Evolutionary conservation across 1,139 yeast genomes (phyloP), one percentile per base, ranked within the genome.

Genomic region (Tardiomyces digboiensis): DNA sequence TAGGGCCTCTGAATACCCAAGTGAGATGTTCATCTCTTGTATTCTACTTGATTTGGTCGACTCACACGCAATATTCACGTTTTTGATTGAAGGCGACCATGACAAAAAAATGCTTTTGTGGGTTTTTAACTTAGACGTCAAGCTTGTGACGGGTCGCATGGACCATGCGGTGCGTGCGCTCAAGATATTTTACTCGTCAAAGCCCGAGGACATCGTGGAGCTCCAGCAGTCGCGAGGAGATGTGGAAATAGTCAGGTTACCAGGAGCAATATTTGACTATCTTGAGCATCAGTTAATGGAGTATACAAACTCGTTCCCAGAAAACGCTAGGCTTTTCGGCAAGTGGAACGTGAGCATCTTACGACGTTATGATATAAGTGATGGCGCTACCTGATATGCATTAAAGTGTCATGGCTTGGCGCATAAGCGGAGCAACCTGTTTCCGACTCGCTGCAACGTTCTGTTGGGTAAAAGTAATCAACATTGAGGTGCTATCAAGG

Each of bases 361-460:
- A 16, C 43, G 46, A 33, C 29, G 18, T 22, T 20, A 19, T 20
- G 36, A 18, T 19, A 38, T 2, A 19, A 39, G 13, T 21, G 40
- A 22, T 12, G 29, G 21, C 3, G 16, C 21, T 46, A 33, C 4
- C 46, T 41, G 19, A 53, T 39, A 12, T 50, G 42, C 14, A 47
- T 13, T 8, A 22, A 21, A 8, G 16, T 39, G 19, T 56, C 14
- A 60, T 39, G 6, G 49, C 44, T 12, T 51, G 45, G 20, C 65
- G 53, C 19, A 62, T 42, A 21, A 58, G 42, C 1, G 95, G 95
- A 7, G 85, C 94, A n/a, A 88, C 86, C 59, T 84, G 93, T 58
- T 88, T 88, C 53, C 97, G 72, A 26, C 91, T 82, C 1, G 89
- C 88, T 2, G 64, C 62, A 12, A 72, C 59, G 49, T 82, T 78